Evolutionary conservation across 768 basidiomycete species (phyloP), one percentile per base, ranked within the genome.

Genomic region (Russula emetica): DNA sequence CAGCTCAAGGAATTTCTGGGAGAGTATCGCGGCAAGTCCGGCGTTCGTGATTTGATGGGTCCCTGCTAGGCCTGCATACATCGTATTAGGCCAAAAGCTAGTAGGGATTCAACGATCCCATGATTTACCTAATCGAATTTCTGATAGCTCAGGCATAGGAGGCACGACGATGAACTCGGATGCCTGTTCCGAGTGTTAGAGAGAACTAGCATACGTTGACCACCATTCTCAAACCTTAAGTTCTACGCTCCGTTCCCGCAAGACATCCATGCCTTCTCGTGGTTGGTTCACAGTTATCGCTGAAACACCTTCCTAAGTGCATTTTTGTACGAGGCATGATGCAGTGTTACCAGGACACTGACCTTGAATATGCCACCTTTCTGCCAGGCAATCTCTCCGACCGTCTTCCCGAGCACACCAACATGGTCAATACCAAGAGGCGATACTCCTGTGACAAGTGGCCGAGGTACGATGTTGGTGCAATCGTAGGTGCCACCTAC

Each of bases 281-380:
- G 85, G 86, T 72, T 98, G 97, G 44, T 81, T 73, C 4, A 97
- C 89, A 1, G 90, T 88, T 56, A 95, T 77, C 9, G 97, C 97
- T 1, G 93, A 92, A 2, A 91, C 91, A 20, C 83, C 87, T 77
- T 85, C 78, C 89, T 91, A 58, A 42, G 66, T 45, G 22, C 24
- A 50, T 11, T 20, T 7, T 26, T 40, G 30, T 32, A 38, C 40
- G 52, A 30, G 9, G 10, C 54, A 18, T 58, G 30, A 1, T 18
- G 18, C 16, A n/a, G 24, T 20, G 18, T 49, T 55, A 56, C 18
- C 5, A 30, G 36, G n/a, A 38, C 32, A 66, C 76, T 32, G 57
- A 85, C 90, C 82, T 99, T 99, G 76, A 88, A 98, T 58, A 99
- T 98, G 2, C 97, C 97, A 32, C 88, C 92, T 74, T 99, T 99